Evolutionary conservation across 2,329 filamentous ascomycete species (phyloP), one percentile per base, ranked within the genome.

Genomic region (Diaporthe longicolla): DNA sequence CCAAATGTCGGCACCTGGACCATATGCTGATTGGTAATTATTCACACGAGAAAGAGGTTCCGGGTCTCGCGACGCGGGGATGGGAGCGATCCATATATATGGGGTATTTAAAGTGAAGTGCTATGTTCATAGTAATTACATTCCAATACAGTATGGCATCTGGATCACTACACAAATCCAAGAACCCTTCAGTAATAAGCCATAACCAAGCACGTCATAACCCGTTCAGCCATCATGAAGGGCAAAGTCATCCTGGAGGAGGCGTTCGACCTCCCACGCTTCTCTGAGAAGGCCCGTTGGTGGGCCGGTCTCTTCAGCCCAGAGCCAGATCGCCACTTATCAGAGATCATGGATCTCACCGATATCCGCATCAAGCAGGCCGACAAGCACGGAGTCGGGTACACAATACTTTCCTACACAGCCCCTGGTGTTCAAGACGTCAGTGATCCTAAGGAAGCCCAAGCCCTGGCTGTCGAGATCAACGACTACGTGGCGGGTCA

Each of bases 241-340:
- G 90, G 90, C 74, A 92, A 92, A 76, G 85, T 92, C 73, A 88
- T 88, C 17, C 84, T 92, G 29, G 90, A 92, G 80, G 90, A 92
- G 82, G 89, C 89, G 19, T 92, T 91, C 76, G 88, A 87, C 75
- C 84, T 91, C 9, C 89, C 91, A 58, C 86, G 89, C 45, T 85
- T 91, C 75, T 84, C 87, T 59, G 88, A 91, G 76, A 88, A 88
- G 80, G 90, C 88, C 7, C 83, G 84, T 77, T 91, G 89, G 89
- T 91, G 89, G 89, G 91, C 90, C 1, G 82, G 84, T 6, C 81
- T 92, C 29, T 92, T 92, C 78, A 86, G 89, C 19, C 84, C 87
- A n/a, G 87, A 92, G 76, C 84, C 88, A 2, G 88, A 90, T 15
- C 89, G 88, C 80, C 90, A 92, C 75, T 85, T 86, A 71, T 83